Conservation (phyloP, 495 filamentous ascomycete genomes). For the Penicillium pancosmium region DNA sequence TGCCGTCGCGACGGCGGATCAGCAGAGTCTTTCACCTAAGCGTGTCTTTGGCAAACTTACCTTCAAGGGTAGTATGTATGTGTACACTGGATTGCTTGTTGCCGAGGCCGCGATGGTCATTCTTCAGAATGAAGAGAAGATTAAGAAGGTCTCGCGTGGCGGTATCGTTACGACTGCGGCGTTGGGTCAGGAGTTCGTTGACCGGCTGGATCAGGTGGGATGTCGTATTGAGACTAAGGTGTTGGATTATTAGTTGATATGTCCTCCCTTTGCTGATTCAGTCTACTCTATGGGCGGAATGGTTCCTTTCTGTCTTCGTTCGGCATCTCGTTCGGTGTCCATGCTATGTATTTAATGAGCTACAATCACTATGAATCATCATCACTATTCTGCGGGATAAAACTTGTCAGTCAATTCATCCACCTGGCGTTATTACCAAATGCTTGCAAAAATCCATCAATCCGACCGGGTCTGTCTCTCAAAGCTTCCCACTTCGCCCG, state of each 20-base stretch:
- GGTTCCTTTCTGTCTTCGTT: not conserved
- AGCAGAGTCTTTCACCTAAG: constrained; percentile 40
- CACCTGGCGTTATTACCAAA: too few species aligned
- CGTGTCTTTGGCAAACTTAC: constrained; percentile 61
- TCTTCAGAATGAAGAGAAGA: constrained; percentile 61
- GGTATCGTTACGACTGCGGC: constrained; percentile 84
- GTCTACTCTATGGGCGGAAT: not conserved
- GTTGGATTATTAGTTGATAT: constrained; percentile 30
- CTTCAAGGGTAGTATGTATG: constrained; percentile 67
- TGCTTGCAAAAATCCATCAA: too few species aligned
- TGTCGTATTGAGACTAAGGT: constrained; percentile 60
- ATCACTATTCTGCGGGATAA: too few species aligned
- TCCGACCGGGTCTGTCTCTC: not conserved
- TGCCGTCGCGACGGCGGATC: constrained; percentile 66
- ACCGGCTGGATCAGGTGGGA: constrained; percentile 66
- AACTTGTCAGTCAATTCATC: too few species aligned
- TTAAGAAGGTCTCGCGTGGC: constrained; percentile 60
- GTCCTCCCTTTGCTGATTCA: not conserved
- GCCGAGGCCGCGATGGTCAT: constrained; percentile 73
- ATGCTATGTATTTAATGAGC: not conserved
- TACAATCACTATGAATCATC: not conserved
- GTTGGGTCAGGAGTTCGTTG: constrained; percentile 74
- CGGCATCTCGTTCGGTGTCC: not conserved
- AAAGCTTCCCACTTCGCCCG: constrained; percentile 26
- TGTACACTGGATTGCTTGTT: constrained; percentile 66